Evolutionary conservation across 768 basidiomycete species (phyloP).

Genomic region (Suillus hirtellus): DNA sequence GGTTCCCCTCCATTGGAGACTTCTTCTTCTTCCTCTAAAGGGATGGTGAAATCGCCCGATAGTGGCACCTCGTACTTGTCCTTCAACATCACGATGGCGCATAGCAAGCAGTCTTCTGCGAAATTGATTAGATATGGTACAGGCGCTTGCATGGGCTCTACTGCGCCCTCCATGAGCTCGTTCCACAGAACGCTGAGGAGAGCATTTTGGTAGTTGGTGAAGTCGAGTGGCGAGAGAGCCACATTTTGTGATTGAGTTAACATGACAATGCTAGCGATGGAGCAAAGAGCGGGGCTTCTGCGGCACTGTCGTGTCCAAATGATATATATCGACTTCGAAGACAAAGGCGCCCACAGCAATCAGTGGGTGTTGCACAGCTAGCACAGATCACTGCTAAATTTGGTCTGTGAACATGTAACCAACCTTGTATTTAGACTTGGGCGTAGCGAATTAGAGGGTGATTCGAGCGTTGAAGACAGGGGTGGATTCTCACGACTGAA

Average conservation of each 20-base stretch:
- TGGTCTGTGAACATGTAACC: no score
- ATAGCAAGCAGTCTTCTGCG: conserved; percentile 32
- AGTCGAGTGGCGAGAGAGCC: not conserved
- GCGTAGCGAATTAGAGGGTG: not conserved
- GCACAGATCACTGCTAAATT: not conserved
- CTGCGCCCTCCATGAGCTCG: conserved; percentile 22
- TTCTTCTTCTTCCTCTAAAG: not conserved
- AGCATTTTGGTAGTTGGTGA: no score
- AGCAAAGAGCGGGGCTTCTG: not conserved
- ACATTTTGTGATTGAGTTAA: not conserved
- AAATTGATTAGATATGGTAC: conserved; percentile 24
- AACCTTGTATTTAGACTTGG: not conserved
- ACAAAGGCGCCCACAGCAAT: conserved; percentile 7
- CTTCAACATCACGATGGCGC: conserved; percentile 21
- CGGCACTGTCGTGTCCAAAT: not conserved
- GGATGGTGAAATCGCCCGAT: not conserved
- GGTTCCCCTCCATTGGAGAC: not conserved
- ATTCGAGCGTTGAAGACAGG: not conserved
- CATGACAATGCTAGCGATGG: not conserved
- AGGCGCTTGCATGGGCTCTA: conserved; percentile 30
- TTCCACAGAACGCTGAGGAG: conserved; percentile 21
- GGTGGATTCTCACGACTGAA: not conserved
- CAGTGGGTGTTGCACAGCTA: not conserved
- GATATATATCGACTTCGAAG: not conserved
- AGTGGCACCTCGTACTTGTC: not conserved